phyloP scores from a whole-genome alignment of 208 protist genomes.

The Leishmania amazonensis region DNA sequence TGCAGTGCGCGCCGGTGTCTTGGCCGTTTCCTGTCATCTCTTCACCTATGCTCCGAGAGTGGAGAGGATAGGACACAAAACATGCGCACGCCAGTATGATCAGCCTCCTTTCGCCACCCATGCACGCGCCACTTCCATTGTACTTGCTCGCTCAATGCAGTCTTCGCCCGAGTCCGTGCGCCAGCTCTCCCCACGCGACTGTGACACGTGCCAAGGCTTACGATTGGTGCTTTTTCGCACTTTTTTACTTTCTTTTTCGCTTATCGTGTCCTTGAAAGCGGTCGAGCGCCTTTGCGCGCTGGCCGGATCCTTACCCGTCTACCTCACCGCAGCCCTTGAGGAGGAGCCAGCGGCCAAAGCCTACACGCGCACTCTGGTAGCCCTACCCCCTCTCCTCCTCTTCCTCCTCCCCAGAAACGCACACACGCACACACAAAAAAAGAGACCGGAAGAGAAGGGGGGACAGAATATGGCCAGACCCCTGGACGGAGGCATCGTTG shows the following conservation, averaged over 20 bases:
- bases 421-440: too few species aligned
- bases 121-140: background rate
- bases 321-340: background rate
- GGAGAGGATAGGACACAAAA: background rate
- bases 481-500: background rate
- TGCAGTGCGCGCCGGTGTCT: background rate
- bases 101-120: background rate
- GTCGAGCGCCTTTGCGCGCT: background rate
- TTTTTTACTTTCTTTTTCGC: background rate
- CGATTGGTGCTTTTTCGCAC: background rate
- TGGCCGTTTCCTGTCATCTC: background rate
- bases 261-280: background rate
- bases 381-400: too few species aligned
- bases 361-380: background rate
- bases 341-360: background rate
- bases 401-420: too few species aligned
- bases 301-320: too few species aligned
- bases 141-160: background rate
- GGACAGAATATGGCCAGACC: background rate
- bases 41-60: background rate
- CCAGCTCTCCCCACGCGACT: background rate
- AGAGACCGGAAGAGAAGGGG: background rate
- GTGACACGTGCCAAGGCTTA: background rate
- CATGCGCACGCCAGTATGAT: background rate
- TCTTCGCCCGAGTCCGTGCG: background rate